phyloP scores from a whole-genome alignment of 495 filamentous ascomycete genomes.

The Talaromyces nanjingensis region DNA sequence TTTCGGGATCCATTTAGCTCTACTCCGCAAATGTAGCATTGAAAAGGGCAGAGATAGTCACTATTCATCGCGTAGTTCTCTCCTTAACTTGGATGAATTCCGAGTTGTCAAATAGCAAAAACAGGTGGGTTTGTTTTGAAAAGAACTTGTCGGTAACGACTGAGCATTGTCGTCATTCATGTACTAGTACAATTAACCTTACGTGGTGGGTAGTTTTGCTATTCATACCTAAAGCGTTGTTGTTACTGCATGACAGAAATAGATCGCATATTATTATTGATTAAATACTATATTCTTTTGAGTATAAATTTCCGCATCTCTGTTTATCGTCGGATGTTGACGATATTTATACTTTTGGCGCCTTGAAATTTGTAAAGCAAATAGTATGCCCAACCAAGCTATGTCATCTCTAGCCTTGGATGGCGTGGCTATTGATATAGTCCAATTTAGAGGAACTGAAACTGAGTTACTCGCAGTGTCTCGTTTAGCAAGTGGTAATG shows the following conservation, averaged over 20 bases:
- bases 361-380: background rate
- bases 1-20: too few relatives aligned
- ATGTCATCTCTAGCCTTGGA: background rate
- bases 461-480: background rate
- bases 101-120: background rate
- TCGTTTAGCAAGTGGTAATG: conserved; percentile 47
- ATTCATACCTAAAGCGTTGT: background rate
- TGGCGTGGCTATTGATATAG: background rate
- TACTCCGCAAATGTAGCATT: background rate
- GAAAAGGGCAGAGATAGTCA: background rate
- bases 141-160: too few relatives aligned
- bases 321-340: background rate
- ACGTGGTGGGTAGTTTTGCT: too few relatives aligned
- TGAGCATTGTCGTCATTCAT: background rate
- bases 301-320: background rate
- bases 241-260: background rate
- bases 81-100: background rate
- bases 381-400: background rate
- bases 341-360: background rate
- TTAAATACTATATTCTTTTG: background rate
- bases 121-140: background rate
- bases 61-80: background rate
- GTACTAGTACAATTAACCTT: background rate
- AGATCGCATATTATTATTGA: background rate
- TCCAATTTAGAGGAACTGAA: background rate